Conservation (phyloP, 495 filamentous ascomycete genomes). For the Trichoderma gamsii region DNA sequence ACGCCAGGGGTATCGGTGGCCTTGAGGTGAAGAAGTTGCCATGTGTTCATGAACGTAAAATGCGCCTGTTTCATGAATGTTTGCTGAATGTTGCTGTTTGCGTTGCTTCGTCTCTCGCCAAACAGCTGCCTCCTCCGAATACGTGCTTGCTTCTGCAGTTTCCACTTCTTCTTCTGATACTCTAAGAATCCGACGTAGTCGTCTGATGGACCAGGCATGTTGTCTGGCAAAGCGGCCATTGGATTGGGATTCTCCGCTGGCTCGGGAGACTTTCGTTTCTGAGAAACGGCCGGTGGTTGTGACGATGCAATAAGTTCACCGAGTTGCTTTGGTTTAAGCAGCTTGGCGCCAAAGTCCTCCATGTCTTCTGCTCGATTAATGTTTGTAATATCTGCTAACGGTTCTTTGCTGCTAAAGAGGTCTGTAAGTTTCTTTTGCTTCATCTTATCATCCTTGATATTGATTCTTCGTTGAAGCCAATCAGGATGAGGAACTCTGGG, state of each 20-base stretch:
- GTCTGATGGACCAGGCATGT: constrained; percentile 78
- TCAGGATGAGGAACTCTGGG: constrained; percentile 91
- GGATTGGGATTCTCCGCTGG: constrained; percentile 61
- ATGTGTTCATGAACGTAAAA: constrained; percentile 79
- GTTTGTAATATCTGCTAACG: constrained; percentile 69
- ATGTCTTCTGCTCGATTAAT: constrained; percentile 61
- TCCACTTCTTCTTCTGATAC: constrained; percentile 99
- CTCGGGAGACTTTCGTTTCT: constrained; percentile 80
- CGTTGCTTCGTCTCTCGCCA: constrained; percentile 67
- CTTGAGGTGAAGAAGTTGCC: constrained; percentile 87
- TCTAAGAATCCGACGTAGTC: constrained; percentile 85
- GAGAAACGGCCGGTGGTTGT: constrained; percentile 38
- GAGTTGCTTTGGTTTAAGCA: constrained; percentile 65
- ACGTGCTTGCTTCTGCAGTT: constrained; percentile 89
- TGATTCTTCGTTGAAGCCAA: constrained; percentile 90
- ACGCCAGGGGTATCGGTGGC: constrained; percentile 76
- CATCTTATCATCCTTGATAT: constrained; percentile 90
- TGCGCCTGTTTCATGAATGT: constrained; percentile 90
- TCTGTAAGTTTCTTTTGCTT: constrained; percentile 99
- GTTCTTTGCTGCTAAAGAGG: constrained; percentile 64
- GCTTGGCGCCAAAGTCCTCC: constrained; percentile 74
- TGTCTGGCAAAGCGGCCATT: constrained; percentile 73
- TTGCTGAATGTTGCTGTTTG: constrained; percentile 70
- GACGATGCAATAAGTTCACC: constrained; percentile 47
- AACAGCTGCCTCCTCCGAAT: constrained; percentile 85